Conservation (phyloP, 176 grass and related monocot species). For the Aechmea fasciata region DNA sequence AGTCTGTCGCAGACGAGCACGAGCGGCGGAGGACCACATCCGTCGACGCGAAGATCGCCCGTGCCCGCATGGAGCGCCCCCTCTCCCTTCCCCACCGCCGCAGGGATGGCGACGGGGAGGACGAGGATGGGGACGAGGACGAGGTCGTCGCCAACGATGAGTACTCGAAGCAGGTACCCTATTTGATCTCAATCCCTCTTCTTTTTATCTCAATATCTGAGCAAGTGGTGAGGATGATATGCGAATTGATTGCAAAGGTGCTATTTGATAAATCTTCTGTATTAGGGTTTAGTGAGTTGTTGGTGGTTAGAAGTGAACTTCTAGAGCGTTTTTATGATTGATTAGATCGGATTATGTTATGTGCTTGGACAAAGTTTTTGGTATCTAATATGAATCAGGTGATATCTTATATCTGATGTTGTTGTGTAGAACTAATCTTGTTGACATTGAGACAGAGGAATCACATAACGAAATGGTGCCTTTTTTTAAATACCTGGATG, state of each 20-base stretch:
- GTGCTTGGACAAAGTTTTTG: too few species aligned
- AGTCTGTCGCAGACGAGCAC: conserved; percentile 63
- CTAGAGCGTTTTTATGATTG: too few species aligned
- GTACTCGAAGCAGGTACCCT: conserved; percentile 13
- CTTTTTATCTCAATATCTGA: background rate
- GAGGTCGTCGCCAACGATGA: conserved; percentile 12
- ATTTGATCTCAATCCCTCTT: background rate
- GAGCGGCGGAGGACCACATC: conserved; percentile 46
- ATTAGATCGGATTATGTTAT: too few species aligned
- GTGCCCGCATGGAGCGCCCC: conserved; percentile 20
- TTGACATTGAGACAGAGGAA: too few species aligned
- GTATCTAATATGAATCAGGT: too few species aligned
- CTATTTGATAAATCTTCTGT: background rate
- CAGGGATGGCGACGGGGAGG: conserved; percentile 12
- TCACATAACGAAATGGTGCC: too few species aligned
- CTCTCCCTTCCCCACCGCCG: conserved; percentile 28
- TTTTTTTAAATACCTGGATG: too few species aligned
- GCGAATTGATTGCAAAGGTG: background rate
- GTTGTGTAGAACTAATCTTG: too few species aligned
- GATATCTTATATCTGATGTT: too few species aligned
- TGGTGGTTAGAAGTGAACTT: too few species aligned
- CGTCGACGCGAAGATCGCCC: conserved; percentile 69
- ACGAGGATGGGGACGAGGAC: conserved; percentile 5
- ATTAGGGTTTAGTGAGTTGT: background rate
- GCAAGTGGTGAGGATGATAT: background rate